These are phyloP conservation scores for Saururus chinensis DNA, from an alignment of 164 flowering plant genomes.

Conservation along the genomic window DNA sequence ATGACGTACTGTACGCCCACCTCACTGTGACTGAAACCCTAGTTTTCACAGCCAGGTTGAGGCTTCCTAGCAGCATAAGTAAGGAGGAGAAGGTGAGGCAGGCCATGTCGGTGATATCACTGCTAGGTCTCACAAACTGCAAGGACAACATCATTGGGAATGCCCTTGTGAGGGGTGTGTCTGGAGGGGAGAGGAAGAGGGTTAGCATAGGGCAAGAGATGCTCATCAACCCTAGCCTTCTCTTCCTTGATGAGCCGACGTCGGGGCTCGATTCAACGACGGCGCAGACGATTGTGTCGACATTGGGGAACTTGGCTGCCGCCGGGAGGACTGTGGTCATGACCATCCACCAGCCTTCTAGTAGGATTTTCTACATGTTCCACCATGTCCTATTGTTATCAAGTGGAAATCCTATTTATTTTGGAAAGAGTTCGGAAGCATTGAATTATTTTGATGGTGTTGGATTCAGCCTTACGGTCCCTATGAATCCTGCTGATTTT, in stretches of 20 bases:
- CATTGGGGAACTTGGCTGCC: constrained; percentile 36
- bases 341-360: constrained; percentile 79
- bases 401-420: constrained; percentile 54
- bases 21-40: constrained; percentile 62
- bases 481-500: constrained; percentile 74
- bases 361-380: constrained; percentile 62
- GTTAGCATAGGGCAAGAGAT: constrained; percentile 6
- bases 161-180: not conserved
- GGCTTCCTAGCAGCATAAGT: constrained; percentile 39
- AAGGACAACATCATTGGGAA: constrained; percentile 1
- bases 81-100: constrained; percentile 31
- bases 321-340: constrained; percentile 53
- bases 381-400: constrained; percentile 53
- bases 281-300: constrained; percentile 42
- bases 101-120: constrained; percentile 35
- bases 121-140: constrained; percentile 27
- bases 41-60: constrained; percentile 50
- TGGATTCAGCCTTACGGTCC: constrained; percentile 40
- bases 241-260: constrained; percentile 6
- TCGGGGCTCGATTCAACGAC: constrained; percentile 5
- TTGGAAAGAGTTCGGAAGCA: constrained; percentile 41
- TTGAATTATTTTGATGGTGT: constrained; percentile 49
- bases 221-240: constrained; percentile 3
- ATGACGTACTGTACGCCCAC: constrained; percentile 49
- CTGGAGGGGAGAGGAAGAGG: constrained; percentile 6